Base-by-base conservation (phyloP, 495 filamentous ascomycete genomes). In the Trichodelitschia bisporula region DNA sequence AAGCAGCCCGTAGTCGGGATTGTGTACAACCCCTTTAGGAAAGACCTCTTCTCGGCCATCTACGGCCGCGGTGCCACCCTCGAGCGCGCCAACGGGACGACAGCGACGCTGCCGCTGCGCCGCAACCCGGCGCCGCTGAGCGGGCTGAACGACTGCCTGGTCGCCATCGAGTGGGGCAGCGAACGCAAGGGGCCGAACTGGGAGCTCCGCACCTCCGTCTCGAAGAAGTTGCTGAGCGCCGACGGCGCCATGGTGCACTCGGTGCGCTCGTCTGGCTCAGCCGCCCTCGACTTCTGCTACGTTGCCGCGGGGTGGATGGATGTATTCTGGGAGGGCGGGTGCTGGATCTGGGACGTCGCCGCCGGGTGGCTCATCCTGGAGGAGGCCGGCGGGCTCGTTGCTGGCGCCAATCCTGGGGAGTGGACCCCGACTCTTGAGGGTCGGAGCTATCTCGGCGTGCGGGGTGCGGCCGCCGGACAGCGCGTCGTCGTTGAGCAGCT, bases 311-410 rank as follows among this genome's bases (percentile, higher is more conserved):
- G 40, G 4, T 12, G 18, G 4, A 31, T 43, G 4, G 40, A 43
- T 20, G n/a, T 33, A 1, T 39, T 40, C 15, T 43, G 37, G 37
- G 41, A 44, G 26, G 41, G 35, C 15, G 41, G 41, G 1, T 34
- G 30, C 15, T 44, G 38, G 38, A 31, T 32, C 11, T 44, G 41
- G 41, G 41, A 44, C 20, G 30, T 44, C 19, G 31, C 29, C 10
- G 40, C 40, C n/a, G 40, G 37, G n/a, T 43, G 40, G 40, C 28
- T 29, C 15, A 43, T 43, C 29, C 28, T 43, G 12, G 37, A 40
- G 28, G 40, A 43, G 20, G 40, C 40, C 4, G 40, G 40, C 10
- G 40, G 40, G 3, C 21, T 40, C 3, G 37, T 43, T 1, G 34
- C 32, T 11, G 32, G 31, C 15, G 40, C 37, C 15, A 43, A 43